phyloP scores from a whole-genome alignment of 1,284 basidiomycete genomes.

The Mycosarcoma maydis region DNA sequence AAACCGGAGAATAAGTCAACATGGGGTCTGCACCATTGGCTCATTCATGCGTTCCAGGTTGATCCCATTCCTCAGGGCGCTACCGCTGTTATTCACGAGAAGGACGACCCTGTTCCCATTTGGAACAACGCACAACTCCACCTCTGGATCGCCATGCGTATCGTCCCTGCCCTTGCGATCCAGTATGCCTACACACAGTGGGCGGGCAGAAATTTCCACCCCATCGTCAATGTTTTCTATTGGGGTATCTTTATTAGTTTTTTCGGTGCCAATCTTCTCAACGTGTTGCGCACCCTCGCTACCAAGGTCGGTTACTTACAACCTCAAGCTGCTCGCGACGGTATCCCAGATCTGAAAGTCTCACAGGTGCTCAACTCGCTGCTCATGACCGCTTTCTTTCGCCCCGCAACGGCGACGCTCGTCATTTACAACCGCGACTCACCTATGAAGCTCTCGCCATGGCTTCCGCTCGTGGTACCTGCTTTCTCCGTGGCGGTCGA shows the following conservation, averaged over 20 bases:
- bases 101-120: constrained; percentile 42
- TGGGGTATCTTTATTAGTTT: constrained; percentile 29
- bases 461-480: constrained; percentile 52
- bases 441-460: constrained; percentile 30
- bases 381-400: constrained; percentile 39
- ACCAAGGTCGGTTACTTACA: constrained; percentile 55
- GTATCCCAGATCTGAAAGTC: constrained; percentile 41
- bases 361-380: constrained; percentile 39
- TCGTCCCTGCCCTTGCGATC: constrained; percentile 41
- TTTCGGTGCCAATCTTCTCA: constrained; percentile 36
- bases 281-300: constrained; percentile 24
- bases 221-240: constrained; percentile 44
- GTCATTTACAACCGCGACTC: constrained; percentile 51
- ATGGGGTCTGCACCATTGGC: constrained; percentile 25
- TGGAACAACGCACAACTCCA: constrained; percentile 49
- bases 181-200: constrained; percentile 44
- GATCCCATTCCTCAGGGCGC: constrained; percentile 32
- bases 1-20: constrained; percentile 6
- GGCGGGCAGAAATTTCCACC: constrained; percentile 49
- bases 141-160: constrained; percentile 41
- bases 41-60: constrained; percentile 23
- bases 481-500: constrained; percentile 47
- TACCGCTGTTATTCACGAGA: constrained; percentile 26
- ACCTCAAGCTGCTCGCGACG: constrained; percentile 44
- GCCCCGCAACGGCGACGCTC: constrained; percentile 42